Conservation (phyloP, 2,329 filamentous ascomycete species). For the Diaporthe caulivora region DNA sequence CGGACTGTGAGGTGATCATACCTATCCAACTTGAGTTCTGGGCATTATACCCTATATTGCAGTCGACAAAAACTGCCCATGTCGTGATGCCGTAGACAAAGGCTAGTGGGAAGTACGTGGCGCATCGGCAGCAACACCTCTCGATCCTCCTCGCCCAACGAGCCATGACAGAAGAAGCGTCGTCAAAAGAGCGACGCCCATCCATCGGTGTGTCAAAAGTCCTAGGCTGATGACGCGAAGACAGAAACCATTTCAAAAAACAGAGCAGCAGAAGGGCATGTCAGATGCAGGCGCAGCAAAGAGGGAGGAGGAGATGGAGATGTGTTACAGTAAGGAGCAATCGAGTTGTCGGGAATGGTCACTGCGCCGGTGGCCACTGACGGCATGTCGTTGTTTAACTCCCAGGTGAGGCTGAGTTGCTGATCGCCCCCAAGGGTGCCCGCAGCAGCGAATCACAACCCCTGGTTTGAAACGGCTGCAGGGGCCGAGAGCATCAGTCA, state of each 20-base stretch:
- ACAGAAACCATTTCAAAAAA: slow-evolving; percentile 21
- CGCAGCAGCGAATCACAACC: slow-evolving; percentile 23
- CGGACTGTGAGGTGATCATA: slow-evolving; percentile 51
- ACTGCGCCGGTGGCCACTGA: slow-evolving; percentile 6
- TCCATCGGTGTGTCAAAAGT: slow-evolving; percentile 39
- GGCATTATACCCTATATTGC: slow-evolving; percentile 75
- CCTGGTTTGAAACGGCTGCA: slow-evolving; percentile 28
- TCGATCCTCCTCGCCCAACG: slow-evolving; percentile 79
- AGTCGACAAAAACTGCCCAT: slow-evolving; percentile 92
- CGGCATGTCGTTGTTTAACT: slow-evolving; percentile 29
- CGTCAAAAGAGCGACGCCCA: slow-evolving; percentile 46
- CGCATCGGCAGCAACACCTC: slow-evolving; percentile 83
- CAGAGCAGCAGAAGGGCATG: background rate
- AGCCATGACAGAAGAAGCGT: slow-evolving; percentile 60
- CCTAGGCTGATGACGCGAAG: slow-evolving; percentile 9
- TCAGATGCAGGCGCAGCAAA: background rate
- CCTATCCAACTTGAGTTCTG: slow-evolving; percentile 69
- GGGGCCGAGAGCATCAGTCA: slow-evolving; percentile 27
- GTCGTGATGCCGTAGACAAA: slow-evolving; percentile 93
- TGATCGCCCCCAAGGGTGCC: slow-evolving; percentile 20
- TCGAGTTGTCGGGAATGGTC: background rate
- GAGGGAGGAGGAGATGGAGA: background rate
- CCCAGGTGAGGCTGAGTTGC: slow-evolving; percentile 32
- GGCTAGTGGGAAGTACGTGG: slow-evolving; percentile 85
- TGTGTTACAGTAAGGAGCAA: slow-evolving; percentile 1